Percentiles rank a stretch among this genome's conserved stretches.
These are phyloP conservation scores for Euptelea pleiosperma DNA, from an alignment of 164 flowering plant genomes.

Conservation along the genomic window DNA sequence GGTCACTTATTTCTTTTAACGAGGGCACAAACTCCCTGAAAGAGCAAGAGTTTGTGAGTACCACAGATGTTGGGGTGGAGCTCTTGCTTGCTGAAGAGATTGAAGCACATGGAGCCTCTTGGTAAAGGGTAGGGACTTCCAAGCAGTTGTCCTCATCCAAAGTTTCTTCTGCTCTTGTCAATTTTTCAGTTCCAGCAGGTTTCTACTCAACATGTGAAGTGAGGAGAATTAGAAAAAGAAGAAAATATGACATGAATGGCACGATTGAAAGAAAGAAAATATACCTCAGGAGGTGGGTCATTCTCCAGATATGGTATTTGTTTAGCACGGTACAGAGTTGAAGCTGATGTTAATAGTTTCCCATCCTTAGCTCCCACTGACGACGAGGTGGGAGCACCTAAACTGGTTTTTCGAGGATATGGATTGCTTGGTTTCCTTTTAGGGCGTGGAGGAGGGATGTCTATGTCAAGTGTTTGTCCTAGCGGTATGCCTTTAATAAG, in stretches of 20 bases:
- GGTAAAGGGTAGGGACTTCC: conserved; percentile 40
- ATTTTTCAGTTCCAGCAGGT: conserved; percentile 37
- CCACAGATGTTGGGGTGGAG: conserved; percentile 19
- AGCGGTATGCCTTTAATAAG: conserved; percentile 62
- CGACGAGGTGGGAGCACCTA: conserved; percentile 22
- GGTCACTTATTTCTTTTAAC: conserved; percentile 28
- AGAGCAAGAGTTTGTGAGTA: conserved; percentile 25
- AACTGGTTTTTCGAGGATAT: conserved; percentile 78
- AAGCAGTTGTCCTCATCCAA: conserved; percentile 36
- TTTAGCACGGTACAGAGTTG: conserved; percentile 35
- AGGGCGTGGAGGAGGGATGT: conserved; percentile 98
- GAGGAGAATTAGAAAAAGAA: neutral
- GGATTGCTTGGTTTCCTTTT: conserved; percentile 93
- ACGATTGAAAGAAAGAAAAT: neutral
- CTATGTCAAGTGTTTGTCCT: conserved; percentile 73
- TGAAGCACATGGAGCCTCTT: conserved; percentile 47
- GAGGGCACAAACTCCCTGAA: conserved; percentile 48
- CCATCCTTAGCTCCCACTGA: conserved; percentile 48
- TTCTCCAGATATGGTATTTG: conserved; percentile 47
- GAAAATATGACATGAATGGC: neutral
- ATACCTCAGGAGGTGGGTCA: conserved; percentile 58
- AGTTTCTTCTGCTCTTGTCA: conserved; percentile 27
- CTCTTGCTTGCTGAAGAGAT: conserved; percentile 38
- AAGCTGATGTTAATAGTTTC: conserved; percentile 29
- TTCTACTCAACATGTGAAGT: conserved; percentile 30